Evolutionary conservation across 169 alveolate genomes (phyloP).

Genomic region (Amoebophrya sp.): DNA sequence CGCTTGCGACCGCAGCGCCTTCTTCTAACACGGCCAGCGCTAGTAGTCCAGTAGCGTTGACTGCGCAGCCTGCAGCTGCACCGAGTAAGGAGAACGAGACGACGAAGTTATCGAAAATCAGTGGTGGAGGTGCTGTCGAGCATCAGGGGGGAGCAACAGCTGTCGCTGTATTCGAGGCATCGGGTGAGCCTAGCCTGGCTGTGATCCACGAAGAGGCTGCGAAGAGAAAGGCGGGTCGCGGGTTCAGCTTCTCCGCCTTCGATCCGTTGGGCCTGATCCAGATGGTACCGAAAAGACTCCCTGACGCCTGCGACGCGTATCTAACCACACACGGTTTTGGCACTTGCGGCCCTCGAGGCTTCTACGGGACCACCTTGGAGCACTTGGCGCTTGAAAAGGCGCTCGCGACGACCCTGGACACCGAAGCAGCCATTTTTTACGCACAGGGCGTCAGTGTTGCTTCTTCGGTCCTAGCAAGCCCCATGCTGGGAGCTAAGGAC

Average conservation of each 20-base stretch:
- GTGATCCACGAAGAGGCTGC: background rate
- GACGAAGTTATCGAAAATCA: too few relatives aligned
- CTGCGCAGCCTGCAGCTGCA: too few relatives aligned
- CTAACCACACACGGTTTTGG: conserved; percentile 27
- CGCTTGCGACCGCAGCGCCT: background rate
- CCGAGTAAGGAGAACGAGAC: too few relatives aligned
- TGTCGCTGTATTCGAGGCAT: background rate
- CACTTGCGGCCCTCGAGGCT: conserved; percentile 36
- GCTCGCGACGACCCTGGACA: background rate
- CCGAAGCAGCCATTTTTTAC: conserved; percentile 22
- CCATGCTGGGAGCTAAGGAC: background rate
- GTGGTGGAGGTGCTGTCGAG: background rate
- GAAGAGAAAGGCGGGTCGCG: too few relatives aligned
- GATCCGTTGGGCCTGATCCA: conserved; percentile 28
- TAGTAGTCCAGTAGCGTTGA: too few relatives aligned
- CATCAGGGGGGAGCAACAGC: too few relatives aligned
- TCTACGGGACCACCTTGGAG: conserved; percentile 38
- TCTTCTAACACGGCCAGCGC: too few relatives aligned
- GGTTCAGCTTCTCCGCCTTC: background rate
- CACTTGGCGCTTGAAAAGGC: conserved; percentile 34
- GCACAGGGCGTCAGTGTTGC: background rate
- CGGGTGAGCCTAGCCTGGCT: background rate
- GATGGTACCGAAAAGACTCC: background rate
- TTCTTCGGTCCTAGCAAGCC: background rate
- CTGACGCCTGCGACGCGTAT: background rate